These are phyloP conservation scores for Pezicula radicicola DNA, from an alignment of 2,329 filamentous ascomycete species.

Conservation along the genomic window DNA sequence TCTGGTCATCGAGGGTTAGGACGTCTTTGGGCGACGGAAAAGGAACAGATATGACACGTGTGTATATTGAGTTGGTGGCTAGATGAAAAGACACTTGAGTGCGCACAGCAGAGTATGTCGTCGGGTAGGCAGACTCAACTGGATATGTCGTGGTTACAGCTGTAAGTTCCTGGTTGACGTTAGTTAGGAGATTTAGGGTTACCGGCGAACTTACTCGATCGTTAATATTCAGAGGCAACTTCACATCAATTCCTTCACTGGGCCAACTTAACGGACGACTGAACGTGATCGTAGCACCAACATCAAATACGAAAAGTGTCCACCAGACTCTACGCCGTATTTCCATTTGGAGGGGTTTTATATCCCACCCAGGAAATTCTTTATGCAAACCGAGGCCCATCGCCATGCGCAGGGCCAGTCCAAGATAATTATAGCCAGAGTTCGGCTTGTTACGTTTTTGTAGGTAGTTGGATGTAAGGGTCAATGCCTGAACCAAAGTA, in stretches of 20 bases:
- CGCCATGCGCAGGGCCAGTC: conserved; percentile 90
- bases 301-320: conserved; percentile 13
- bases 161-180: conserved; percentile 15
- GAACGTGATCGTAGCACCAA: conserved; percentile 16
- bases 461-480: conserved; percentile 43
- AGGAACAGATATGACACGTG: conserved; percentile 38
- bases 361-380: conserved; percentile 14
- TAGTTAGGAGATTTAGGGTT: background rate
- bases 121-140: conserved; percentile 34
- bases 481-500: conserved; percentile 40
- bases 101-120: conserved; percentile 38
- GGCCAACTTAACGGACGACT: conserved; percentile 13
- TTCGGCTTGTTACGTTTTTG: conserved; percentile 48
- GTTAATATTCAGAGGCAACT: conserved; percentile 12
- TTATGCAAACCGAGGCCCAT: conserved; percentile 44
- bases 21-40: conserved; percentile 38
- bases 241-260: conserved; percentile 10
- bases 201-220: conserved; percentile 8
- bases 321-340: conserved; percentile 15
- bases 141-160: conserved; percentile 33
- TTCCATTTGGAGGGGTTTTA: conserved; percentile 13
- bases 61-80: conserved; percentile 40
- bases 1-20: conserved; percentile 26
- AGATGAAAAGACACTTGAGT: conserved; percentile 39
- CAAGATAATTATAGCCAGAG: conserved; percentile 68